phyloP scores from a whole-genome alignment of 257 asterid species.

The Dorcoceras hygrometricum region DNA sequence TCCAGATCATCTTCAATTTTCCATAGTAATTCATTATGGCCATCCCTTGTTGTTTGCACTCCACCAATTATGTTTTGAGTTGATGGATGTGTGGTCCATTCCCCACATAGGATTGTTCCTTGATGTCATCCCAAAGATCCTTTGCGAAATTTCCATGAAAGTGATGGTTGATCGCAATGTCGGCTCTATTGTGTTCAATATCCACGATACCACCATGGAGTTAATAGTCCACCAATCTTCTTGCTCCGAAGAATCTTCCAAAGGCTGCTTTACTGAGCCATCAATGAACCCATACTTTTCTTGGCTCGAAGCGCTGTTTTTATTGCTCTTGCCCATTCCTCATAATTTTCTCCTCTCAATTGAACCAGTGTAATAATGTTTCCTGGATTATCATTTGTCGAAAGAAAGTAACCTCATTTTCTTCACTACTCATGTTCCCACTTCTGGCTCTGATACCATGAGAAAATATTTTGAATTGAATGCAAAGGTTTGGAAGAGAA shows the following conservation, averaged over 20 bases:
- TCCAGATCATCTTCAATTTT: no score
- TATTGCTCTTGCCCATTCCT: slow-evolving; percentile 21
- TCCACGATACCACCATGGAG: slow-evolving; percentile 29
- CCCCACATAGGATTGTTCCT: neutral
- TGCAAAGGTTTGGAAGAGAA: no score
- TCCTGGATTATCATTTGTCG: neutral
- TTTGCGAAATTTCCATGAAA: slow-evolving; percentile 10
- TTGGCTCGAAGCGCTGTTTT: slow-evolving; percentile 5
- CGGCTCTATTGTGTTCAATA: slow-evolving; percentile 25
- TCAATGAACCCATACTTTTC: slow-evolving; percentile 26
- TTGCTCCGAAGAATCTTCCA: neutral
- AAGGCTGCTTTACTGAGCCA: neutral
- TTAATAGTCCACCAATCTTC: slow-evolving; percentile 34
- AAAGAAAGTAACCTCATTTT: no score
- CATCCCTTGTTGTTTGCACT: neutral
- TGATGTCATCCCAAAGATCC: slow-evolving; percentile 17
- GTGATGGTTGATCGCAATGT: slow-evolving; percentile 14
- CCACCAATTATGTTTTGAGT: slow-evolving; percentile 3
- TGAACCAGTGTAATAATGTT: slow-evolving; percentile 4
- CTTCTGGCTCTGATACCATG: no score
- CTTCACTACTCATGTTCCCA: no score
- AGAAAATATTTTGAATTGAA: no score
- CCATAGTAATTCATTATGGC: neutral
- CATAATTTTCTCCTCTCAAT: slow-evolving; percentile 23
- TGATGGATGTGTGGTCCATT: slow-evolving; percentile 20